Evolutionary conservation across 805 yeast species (phyloP), one percentile per base, ranked within the genome.

Genomic region (Yarrowia sp.): DNA sequence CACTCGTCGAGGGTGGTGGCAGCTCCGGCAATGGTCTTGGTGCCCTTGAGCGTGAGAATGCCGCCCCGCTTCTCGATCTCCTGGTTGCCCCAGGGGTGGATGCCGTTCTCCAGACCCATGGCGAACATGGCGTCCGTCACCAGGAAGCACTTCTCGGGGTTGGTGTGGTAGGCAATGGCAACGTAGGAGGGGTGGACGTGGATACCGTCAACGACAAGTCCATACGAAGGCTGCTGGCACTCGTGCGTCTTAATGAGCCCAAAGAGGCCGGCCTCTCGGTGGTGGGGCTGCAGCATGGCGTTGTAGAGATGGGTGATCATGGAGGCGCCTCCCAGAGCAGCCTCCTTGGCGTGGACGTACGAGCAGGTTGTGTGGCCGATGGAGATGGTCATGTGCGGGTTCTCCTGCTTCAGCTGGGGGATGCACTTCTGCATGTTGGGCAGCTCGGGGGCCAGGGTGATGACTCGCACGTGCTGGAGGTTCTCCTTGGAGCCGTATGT

Each of bases 251-350:
- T 55, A 53, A 19, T 63, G 49, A 82, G 72, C 2, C 86, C 87
- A 33, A 81, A 77, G 19, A 82, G 79, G 13, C 86, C 85, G 10
- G 81, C 81, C 58, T 82, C 81, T 66, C 87, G 73, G 67, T 82
- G 86, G 67, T 81, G 85, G 7, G 83, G 84, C 51, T 69, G 74
- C 3, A 84, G 84, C 87, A 83, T 83, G 66, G 87, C 87, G 66
- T 83, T 83, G 71, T 80, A 83, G 59, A 83, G 74, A 67, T 83
- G 87, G 3, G 87, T 83, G 62, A 83, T 74, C 85, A 83, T 82
- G n/a, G 78, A 67, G 14, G 84, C 84, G 22, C 86, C 86, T n/a
- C 73, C 66, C 21, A 72, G 69, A 33, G 82, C 72, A 0, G 86
- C 86, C 59, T 75, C 70, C 21, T 77, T 63, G 13, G 72, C 73